Evolutionary conservation across 208 protist species (phyloP), one percentile per base, ranked within the genome.

Genomic region (Acanthamoeba culbertsoni): DNA sequence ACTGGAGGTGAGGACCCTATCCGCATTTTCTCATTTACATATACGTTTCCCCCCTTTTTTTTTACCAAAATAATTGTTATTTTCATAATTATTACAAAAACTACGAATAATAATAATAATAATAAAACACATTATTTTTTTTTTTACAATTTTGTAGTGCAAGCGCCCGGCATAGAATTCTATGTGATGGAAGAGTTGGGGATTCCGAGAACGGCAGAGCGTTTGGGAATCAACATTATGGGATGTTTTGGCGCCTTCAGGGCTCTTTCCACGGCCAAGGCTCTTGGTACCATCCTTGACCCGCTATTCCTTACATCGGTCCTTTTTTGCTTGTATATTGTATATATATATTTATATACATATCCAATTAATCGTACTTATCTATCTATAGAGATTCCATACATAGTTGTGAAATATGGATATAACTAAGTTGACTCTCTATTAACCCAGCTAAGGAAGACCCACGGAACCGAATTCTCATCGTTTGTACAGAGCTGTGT

Each of bases 401-500:
- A n/a, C n/a, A n/a, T n/a, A n/a, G n/a, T n/a, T n/a, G n/a, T n/a
- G n/a, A n/a, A n/a, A n/a, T n/a, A n/a, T n/a, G n/a, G n/a, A n/a
- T n/a, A n/a, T n/a, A n/a, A n/a, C n/a, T n/a, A n/a, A n/a, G n/a
- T n/a, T n/a, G n/a, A n/a, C n/a, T n/a, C n/a, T n/a, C n/a, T n/a
- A n/a, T n/a, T n/a, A n/a, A n/a, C n/a, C n/a, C n/a, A 3, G 89
- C 94, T 7, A 77, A 65, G 20, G 55, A 86, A 3, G 40, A 91
- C 35, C 33, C 89, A 5, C 89, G 82, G 43, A 90, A 95, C 35
- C 75, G 94, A 86, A 37, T 95, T 0, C 59, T 95, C 0, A 55
- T 95, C 20, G 71, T 93, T 28, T 95, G 94, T n/a, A 93, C 94
- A 42, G 94, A 95, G 45, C 45, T 95, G 14, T 95, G 93, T 33